A percentile compares a stretch with the other conserved stretches of the same genome.
These are phyloP conservation scores for Fusarium sp. DNA, from an alignment of 2,329 filamentous ascomycete species.

Conservation along the genomic window DNA sequence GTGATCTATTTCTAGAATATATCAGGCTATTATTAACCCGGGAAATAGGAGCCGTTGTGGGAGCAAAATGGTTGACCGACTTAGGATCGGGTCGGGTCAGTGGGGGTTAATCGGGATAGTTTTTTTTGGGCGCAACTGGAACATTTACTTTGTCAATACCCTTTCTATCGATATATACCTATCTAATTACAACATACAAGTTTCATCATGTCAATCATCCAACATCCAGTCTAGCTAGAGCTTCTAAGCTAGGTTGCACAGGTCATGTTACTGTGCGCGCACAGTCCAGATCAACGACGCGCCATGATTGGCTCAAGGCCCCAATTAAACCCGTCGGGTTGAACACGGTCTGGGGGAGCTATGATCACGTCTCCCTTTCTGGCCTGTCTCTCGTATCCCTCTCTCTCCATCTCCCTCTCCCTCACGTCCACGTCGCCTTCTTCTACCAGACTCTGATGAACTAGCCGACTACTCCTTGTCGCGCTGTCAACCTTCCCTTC, in stretches of 20 bases:
- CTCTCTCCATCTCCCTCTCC: slow-evolving; percentile 7
- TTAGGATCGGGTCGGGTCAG: background rate
- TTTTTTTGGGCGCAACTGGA: background rate
- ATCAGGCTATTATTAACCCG: background rate
- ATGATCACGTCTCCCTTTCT: slow-evolving; percentile 34
- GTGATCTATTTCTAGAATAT: background rate
- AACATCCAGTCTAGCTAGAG: background rate
- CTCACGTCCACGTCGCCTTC: slow-evolving; percentile 8
- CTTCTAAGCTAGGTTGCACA: slow-evolving; percentile 4
- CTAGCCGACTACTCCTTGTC: slow-evolving; percentile 19
- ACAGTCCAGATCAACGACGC: slow-evolving; percentile 8
- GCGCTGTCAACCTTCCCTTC: slow-evolving; percentile 11
- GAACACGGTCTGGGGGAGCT: slow-evolving; percentile 26
- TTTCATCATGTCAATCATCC: background rate
- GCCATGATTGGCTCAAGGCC: slow-evolving; percentile 22
- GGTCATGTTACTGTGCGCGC: slow-evolving; percentile 8
- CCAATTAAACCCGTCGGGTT: slow-evolving; percentile 20
- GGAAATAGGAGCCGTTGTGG: background rate
- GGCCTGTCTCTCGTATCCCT: slow-evolving; percentile 29
- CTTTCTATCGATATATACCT: background rate
- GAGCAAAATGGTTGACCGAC: background rate
- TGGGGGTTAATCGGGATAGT: background rate
- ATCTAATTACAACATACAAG: background rate
- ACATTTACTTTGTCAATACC: background rate
- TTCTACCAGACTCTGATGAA: slow-evolving; percentile 14